phyloP scores from a whole-genome alignment of 192 early-diverging fungal species.

The Coemansia erecta region DNA sequence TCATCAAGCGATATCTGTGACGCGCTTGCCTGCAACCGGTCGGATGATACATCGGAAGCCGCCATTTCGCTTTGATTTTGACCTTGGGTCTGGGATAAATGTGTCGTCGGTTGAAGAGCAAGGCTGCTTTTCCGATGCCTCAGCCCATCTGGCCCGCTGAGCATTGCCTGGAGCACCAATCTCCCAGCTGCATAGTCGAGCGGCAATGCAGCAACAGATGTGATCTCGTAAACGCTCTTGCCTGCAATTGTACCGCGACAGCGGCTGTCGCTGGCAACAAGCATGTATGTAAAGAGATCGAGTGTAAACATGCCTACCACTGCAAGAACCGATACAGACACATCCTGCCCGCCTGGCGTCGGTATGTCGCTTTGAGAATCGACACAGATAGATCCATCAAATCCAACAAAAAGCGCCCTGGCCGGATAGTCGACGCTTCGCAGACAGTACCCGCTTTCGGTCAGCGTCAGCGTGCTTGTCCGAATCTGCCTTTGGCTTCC shows the following conservation, averaged over 20 bases:
- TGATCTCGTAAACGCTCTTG: conserved; percentile 26
- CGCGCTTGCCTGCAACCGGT: no score
- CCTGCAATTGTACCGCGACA: conserved; percentile 27
- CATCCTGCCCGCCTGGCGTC: not conserved
- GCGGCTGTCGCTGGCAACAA: conserved; percentile 33
- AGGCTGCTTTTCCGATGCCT: conserved; percentile 9
- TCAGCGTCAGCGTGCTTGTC: conserved; percentile 20
- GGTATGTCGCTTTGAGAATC: not conserved
- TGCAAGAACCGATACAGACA: conserved; percentile 21
- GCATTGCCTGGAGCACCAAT: conserved; percentile 10
- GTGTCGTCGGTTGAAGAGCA: conserved; percentile 1
- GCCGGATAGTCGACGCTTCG: conserved; percentile 32
- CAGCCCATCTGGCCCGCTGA: conserved; percentile 1
- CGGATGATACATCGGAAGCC: no score
- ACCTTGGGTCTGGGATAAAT: not conserved
- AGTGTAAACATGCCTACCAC: conserved; percentile 36
- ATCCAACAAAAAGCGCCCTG: conserved; percentile 21
- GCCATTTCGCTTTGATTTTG: not conserved
- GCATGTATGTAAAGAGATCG: conserved; percentile 28
- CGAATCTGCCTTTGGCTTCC: conserved; percentile 12
- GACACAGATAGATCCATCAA: conserved; percentile 17
- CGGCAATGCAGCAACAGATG: conserved; percentile 26
- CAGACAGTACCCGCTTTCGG: conserved; percentile 27
- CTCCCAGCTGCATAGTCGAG: conserved; percentile 23
- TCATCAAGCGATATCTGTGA: not conserved